Evolutionary conservation across 2,329 filamentous ascomycete genomes (phyloP), one percentile per base, ranked within the genome.

Genomic region (Elsinoe australis): DNA sequence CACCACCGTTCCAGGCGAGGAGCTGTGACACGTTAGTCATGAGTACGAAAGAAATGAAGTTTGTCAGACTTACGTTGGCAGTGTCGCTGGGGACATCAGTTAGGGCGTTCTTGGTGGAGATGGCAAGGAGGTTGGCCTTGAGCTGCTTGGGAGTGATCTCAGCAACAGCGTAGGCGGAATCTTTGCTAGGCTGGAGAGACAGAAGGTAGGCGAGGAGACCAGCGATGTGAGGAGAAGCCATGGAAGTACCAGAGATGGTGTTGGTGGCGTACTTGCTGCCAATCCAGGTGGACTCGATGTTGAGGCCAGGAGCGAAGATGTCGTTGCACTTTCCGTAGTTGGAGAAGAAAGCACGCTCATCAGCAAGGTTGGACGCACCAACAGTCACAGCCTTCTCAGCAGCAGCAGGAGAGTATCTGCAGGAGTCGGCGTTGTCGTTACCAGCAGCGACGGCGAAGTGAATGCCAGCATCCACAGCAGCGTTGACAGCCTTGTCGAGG

Each of bases 261-360:
- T 98, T 98, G 74, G 87, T 80, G 63, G 92, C 90, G 63, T 90
- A 83, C 71, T 92, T 85, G 80, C 84, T 90, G 66, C 94, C 92
- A 61, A 94, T 95, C 92, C 92, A 98, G 67, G 92, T 96, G 56
- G 92, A 98, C 61, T 87, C 80, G 62, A 98, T 95, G 82, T 88
- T 95, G 62, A 95, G 78, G 64, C 92, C 92, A 53, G 92, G 92
- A 55, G 89, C 92, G 63, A 98, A 98, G 77, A 98, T 95, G 71
- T 98, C 92, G 67, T 90, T 95, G 80, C 92, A 98, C 78, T 90
- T 92, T 69, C 92, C 92, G 70, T 83, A 96, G 85, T 98, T 98
- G 80, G 94, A 98, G 82, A 98, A 98, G 80, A 96, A 98, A 56
- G 92, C 92, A 71, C 92, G 90, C 76, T 87, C 87, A 66, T 98